Conservation (phyloP, 2,329 filamentous ascomycete species). For the Celoporthe dispersa region DNA sequence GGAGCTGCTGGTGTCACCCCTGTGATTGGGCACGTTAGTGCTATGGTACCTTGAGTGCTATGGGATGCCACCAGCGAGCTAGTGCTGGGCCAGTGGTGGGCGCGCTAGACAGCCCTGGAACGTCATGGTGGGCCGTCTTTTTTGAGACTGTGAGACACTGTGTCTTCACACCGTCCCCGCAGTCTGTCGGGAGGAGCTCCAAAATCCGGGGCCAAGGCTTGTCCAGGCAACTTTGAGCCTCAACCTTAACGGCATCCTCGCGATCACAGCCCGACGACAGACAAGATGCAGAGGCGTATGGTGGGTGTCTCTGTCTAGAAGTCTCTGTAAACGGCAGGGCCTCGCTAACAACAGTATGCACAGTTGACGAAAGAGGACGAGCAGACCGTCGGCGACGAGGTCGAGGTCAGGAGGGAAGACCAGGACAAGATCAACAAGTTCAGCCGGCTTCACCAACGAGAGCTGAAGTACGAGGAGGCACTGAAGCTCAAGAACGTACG, state of each 20-base stretch:
- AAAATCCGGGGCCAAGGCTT: neutral
- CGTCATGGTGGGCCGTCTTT: constrained; percentile 18
- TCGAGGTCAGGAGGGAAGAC: constrained; percentile 93
- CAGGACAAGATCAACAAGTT: constrained; percentile 99
- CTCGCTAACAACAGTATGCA: constrained; percentile 27
- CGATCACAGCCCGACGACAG: neutral
- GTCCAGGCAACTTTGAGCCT: neutral
- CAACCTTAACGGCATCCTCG: constrained; percentile 1
- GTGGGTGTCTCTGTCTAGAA: constrained; percentile 44
- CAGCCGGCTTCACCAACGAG: constrained; percentile 88
- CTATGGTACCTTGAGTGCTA: neutral
- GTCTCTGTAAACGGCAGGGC: accelerated
- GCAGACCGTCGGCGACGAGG: constrained; percentile 75
- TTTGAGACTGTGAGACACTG: constrained; percentile 2
- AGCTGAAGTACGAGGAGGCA: constrained; percentile 78
- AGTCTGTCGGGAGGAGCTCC: neutral
- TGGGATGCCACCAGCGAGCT: neutral
- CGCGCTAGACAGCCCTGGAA: constrained; percentile 16
- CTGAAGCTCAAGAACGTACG: constrained; percentile 77
- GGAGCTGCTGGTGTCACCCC: neutral
- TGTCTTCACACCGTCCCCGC: constrained; percentile 28
- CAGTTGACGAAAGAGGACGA: constrained; percentile 96
- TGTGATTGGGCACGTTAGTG: neutral
- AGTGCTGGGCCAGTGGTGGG: too few relatives aligned
- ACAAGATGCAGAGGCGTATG: constrained; percentile 62